Percentiles rank a stretch among this genome's conserved stretches.
Conservation (phyloP, 2,329 filamentous ascomycete species). For the Fusarium poae region DNA sequence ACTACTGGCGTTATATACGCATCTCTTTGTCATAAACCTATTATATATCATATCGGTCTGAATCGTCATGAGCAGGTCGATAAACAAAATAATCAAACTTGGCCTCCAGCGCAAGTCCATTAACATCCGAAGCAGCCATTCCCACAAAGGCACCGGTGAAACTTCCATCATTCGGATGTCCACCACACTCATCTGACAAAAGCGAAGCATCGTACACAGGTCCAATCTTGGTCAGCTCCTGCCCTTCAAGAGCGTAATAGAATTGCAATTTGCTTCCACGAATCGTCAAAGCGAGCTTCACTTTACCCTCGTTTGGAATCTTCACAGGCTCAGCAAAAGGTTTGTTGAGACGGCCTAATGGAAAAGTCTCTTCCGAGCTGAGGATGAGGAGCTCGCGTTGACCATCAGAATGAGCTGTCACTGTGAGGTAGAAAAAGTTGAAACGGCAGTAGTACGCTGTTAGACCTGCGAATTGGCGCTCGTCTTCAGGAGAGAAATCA, state of each 20-base stretch:
- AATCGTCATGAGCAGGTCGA: conserved; percentile 60
- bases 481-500: conserved; percentile 67
- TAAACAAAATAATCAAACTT: conserved; percentile 67
- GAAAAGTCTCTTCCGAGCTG: conserved; percentile 68
- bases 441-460: conserved; percentile 73
- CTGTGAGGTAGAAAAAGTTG: conserved; percentile 74
- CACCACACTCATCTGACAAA: conserved; percentile 73
- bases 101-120: conserved; percentile 62
- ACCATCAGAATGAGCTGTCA: conserved; percentile 68
- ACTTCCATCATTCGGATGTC: conserved; percentile 71
- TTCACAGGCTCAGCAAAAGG: conserved; percentile 60
- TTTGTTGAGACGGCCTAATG: conserved; percentile 61
- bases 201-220: conserved; percentile 70
- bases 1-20: not conserved
- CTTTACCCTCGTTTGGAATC: conserved; percentile 68
- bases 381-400: conserved; percentile 69
- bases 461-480: conserved; percentile 71
- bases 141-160: conserved; percentile 74
- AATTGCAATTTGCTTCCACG: conserved; percentile 68
- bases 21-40: not conserved
- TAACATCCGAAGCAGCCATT: conserved; percentile 67
- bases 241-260: conserved; percentile 64
- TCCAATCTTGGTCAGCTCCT: conserved; percentile 62
- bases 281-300: conserved; percentile 65
- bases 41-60: conserved; percentile 59